phyloP scores from a whole-genome alignment of 768 basidiomycete genomes.

The Tulasnella sp. region DNA sequence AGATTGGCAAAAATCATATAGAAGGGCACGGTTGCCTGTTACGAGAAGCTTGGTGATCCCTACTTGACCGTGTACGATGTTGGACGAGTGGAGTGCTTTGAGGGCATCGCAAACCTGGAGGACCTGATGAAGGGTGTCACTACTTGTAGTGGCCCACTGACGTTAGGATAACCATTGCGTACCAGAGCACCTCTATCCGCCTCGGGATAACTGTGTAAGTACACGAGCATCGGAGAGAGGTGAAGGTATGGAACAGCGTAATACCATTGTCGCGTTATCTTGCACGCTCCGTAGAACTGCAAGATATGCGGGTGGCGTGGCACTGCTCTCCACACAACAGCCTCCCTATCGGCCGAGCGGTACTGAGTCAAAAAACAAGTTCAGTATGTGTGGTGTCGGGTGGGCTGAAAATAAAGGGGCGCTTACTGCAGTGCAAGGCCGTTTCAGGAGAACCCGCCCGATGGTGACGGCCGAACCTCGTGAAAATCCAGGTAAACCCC shows the following conservation, averaged over 20 bases:
- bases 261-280: neutral
- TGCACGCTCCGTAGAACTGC: conserved; percentile 1
- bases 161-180: neutral
- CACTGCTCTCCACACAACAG: neutral
- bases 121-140: neutral
- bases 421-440: neutral
- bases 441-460: neutral
- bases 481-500: neutral
- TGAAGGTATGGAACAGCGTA: neutral
- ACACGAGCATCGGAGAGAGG: neutral
- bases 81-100: neutral
- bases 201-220: neutral
- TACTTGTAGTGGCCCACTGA: neutral
- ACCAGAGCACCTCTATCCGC: neutral
- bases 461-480: neutral
- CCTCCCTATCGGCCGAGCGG: neutral
- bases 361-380: neutral
- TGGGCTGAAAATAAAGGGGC: neutral
- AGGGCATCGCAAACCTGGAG: neutral
- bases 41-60: neutral
- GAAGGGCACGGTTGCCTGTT: neutral
- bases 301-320: conserved; percentile 1
- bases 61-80: neutral
- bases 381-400: neutral
- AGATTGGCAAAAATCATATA: neutral